Base-by-base conservation (phyloP, 2,329 filamentous ascomycete species). In the Paraphaeosphaeria minitans region DNA sequence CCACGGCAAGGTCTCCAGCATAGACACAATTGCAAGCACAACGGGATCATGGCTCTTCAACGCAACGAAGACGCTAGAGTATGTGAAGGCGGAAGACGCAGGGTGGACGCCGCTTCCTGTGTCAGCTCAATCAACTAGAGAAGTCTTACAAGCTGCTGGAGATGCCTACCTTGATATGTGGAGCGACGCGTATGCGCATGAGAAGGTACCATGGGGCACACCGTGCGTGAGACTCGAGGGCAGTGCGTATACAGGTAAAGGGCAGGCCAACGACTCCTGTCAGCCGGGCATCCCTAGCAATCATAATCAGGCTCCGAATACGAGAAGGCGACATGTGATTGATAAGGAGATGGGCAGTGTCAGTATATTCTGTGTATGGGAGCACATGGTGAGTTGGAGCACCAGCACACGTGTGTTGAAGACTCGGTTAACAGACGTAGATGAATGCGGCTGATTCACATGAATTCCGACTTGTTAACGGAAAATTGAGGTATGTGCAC, bases 401-500 rank as follows among this genome's bases (percentile, higher is more conserved):
- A 31, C 27, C 12, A 24, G 1, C 7, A 27, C 19, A n/a, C 37
- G 6, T 16, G n/a, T 39, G 6, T n/a, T 8, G 14, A 39, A n/a
- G 37, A 5, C 6, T 39, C 5, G 16, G 37, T 43, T 57, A 24
- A 54, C 14, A 2, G n/a, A 9, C 0, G 19, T 19, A 60, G 58
- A 69, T 69, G 66, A 66, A 56, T 16, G 66, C 66, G 19, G 63
- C 66, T 53, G 66, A 69, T 58, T 66, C 63, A 22, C 66, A 69
- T 55, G 66, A 69, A 52, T 69, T 69, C 46, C 56, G 65, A 24
- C 55, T 69, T 3, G 66, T 67, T 55, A 61, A 59, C 13, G 66
- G 66, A 22, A 69, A 66, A 52, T 61, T 74, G 57, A 63, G 70
- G 35, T 74, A 66, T 65, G 68, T 74, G 50, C 71, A 74, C 62